Evolutionary conservation across 805 yeast genomes (phyloP).

Genomic region (Schwanniomyces polymorphus): DNA sequence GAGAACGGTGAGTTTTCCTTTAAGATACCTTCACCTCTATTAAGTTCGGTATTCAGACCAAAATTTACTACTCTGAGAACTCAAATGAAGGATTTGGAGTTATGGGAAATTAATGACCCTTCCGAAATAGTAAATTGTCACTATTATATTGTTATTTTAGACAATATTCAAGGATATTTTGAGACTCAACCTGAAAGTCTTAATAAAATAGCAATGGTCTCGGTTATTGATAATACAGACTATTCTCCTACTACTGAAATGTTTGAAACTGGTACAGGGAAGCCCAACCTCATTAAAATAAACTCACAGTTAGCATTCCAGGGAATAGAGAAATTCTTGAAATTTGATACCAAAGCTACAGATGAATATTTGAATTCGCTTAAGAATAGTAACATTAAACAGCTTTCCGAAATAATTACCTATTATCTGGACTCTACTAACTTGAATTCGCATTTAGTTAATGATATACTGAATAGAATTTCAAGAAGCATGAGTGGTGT

Average conservation of each 20-base stretch:
- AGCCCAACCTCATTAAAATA: constrained; percentile 27
- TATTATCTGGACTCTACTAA: constrained; percentile 25
- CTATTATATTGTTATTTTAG: constrained; percentile 20
- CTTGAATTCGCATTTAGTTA: constrained; percentile 21
- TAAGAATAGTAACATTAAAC: constrained; percentile 36
- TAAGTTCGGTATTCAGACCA: constrained; percentile 25
- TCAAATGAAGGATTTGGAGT: constrained; percentile 13
- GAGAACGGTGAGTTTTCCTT: constrained; percentile 10
- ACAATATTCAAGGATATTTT: constrained; percentile 13
- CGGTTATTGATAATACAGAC: constrained; percentile 37
- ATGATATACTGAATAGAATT: constrained; percentile 14
- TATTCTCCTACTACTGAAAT: constrained; percentile 38
- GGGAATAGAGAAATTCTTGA: constrained; percentile 31
- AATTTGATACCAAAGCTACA: constrained; percentile 31
- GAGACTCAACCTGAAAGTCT: constrained; percentile 11
- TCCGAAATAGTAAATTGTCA: constrained; percentile 15
- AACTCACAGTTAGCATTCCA: constrained; percentile 22
- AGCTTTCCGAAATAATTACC: constrained; percentile 28
- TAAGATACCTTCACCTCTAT: constrained; percentile 28
- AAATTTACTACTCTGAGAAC: constrained; percentile 7
- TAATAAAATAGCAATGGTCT: constrained; percentile 27
- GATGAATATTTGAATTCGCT: constrained; percentile 26
- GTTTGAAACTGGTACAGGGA: constrained; percentile 15
- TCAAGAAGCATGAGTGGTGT: constrained; percentile 11
- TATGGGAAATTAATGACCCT: constrained; percentile 21